Conservation (phyloP, 2,329 filamentous ascomycete genomes). For the Fusarium compactum region DNA sequence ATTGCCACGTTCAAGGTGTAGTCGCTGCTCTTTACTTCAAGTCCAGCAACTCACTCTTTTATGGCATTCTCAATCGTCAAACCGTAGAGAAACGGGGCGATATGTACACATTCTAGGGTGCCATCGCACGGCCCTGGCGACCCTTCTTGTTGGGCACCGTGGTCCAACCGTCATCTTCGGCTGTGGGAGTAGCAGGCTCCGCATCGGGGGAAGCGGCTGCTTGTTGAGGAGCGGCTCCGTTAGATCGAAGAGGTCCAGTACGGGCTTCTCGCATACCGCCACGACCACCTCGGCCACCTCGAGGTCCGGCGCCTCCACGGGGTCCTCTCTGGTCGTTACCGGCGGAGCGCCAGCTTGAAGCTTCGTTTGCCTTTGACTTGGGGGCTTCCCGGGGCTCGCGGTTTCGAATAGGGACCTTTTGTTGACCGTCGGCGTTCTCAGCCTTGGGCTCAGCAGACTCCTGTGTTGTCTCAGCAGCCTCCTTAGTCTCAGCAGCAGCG, state of each 20-base stretch:
- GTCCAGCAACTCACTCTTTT: constrained; percentile 44
- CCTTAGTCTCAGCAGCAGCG: constrained; percentile 49
- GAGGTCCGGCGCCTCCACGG: constrained; percentile 62
- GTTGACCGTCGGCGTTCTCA: constrained; percentile 56
- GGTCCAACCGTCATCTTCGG: constrained; percentile 73
- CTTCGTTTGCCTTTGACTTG: constrained; percentile 69
- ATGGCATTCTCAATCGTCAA: constrained; percentile 53
- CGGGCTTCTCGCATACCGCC: constrained; percentile 60
- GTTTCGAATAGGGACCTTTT: constrained; percentile 59
- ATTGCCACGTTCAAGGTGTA: constrained; percentile 37
- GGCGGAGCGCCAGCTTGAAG: constrained; percentile 70
- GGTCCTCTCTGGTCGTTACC: constrained; percentile 62
- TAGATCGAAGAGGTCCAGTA: constrained; percentile 57
- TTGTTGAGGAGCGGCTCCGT: constrained; percentile 59
- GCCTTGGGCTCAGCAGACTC: constrained; percentile 42
- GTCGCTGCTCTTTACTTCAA: constrained; percentile 31
- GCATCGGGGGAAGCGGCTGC: constrained; percentile 51
- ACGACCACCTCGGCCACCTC: constrained; percentile 56
- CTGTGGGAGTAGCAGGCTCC: constrained; percentile 55
- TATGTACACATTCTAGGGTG: constrained; percentile 52
- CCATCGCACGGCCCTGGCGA: constrained; percentile 51
- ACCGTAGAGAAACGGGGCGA: constrained; percentile 51
- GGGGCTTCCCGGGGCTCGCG: constrained; percentile 57
- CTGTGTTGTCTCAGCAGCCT: constrained; percentile 45
- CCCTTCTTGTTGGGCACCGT: constrained; percentile 61